Evolutionary conservation across 306 rosid genomes (phyloP).

Genomic region (Oemleria cerasiformis): DNA sequence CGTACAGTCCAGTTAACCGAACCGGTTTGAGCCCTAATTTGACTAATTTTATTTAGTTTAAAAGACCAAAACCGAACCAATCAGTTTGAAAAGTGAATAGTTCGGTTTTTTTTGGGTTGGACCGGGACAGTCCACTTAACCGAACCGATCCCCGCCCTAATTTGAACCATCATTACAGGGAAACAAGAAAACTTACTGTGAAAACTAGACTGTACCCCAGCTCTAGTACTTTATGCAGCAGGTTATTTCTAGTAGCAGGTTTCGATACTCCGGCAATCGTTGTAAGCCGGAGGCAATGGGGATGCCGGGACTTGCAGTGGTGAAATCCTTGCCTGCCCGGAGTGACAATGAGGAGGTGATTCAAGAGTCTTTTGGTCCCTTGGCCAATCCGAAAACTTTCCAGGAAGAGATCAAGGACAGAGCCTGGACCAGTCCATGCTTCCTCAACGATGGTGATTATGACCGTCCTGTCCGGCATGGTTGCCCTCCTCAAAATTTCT

Average conservation of each 20-base stretch:
- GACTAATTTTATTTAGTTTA: no score
- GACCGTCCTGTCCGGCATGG: slow-evolving; percentile 43
- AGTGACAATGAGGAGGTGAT: slow-evolving; percentile 46
- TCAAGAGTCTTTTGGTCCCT: slow-evolving; percentile 42
- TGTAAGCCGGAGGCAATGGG: slow-evolving; percentile 46
- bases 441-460: slow-evolving; percentile 51
- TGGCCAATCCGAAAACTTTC: slow-evolving; percentile 41
- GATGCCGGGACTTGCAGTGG: slow-evolving; percentile 42
- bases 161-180: background rate
- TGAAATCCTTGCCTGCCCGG: slow-evolving; percentile 36
- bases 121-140: no score
- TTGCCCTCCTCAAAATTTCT: slow-evolving; percentile 35
- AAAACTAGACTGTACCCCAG: slow-evolving; percentile 51
- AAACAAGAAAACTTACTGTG: slow-evolving; percentile 33
- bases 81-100: no score
- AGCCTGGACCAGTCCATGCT: slow-evolving; percentile 47
- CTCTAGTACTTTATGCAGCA: slow-evolving; percentile 32
- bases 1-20: no score
- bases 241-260: slow-evolving; percentile 15
- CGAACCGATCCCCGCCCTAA: no score
- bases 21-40: no score
- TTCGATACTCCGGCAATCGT: slow-evolving; percentile 16
- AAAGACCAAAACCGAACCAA: no score
- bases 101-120: no score
- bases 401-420: slow-evolving; percentile 52